phyloP scores from a whole-genome alignment of 805 yeast species.

The Yarrowia osloensis region DNA sequence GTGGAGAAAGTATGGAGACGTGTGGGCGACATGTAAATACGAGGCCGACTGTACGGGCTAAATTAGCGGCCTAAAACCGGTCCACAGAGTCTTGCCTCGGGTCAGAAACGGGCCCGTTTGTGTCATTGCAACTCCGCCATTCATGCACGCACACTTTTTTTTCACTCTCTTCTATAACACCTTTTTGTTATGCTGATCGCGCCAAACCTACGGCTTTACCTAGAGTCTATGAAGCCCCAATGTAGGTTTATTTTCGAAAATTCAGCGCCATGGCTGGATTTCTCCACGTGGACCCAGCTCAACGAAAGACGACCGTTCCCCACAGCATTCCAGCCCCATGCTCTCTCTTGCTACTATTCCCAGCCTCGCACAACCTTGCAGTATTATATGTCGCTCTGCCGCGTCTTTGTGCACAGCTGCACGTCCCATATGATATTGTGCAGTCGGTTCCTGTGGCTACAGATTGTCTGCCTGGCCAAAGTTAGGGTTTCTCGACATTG shows the following conservation, averaged over 20 bases:
- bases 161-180: no score
- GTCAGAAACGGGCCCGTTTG: no score
- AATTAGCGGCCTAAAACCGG: no score
- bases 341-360: no score
- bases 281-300: not conserved
- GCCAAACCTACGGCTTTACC: conserved; percentile 2
- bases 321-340: no score
- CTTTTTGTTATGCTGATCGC: conserved; percentile 1
- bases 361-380: not conserved
- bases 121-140: no score
- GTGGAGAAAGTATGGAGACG: no score
- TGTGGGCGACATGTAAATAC: no score
- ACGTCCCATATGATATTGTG: conserved; percentile 18
- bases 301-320: no score
- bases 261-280: not conserved
- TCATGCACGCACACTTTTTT: not conserved
- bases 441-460: conserved; percentile 27
- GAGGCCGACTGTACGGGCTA: no score
- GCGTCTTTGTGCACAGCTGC: not conserved
- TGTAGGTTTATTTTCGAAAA: not conserved
- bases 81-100: no score
- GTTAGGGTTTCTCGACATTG: conserved; percentile 10
- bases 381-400: not conserved
- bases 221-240: conserved; percentile 1
- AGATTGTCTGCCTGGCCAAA: not conserved